Evolutionary conservation across 2,329 filamentous ascomycete genomes (phyloP).

Genomic region (Ascochyta pisi): DNA sequence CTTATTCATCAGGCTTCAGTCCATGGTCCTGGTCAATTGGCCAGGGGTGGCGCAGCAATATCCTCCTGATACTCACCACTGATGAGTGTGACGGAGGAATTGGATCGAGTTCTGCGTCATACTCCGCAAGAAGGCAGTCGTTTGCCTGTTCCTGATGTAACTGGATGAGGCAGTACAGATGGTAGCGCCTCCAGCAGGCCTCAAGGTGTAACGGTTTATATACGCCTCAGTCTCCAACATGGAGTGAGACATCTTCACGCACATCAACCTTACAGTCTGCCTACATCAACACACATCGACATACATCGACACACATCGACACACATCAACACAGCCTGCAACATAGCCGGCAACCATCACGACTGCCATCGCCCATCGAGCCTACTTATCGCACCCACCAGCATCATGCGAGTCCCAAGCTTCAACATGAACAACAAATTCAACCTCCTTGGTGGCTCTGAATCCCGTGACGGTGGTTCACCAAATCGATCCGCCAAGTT

Average conservation of each 20-base stretch:
- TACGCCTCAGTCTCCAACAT: slow-evolving; percentile 5
- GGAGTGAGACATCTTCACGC: slow-evolving; percentile 2
- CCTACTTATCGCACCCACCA: slow-evolving; percentile 2
- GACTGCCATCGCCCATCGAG: slow-evolving; percentile 28
- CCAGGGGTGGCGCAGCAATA: slow-evolving; percentile 35
- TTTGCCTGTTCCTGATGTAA: slow-evolving; percentile 34
- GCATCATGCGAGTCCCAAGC: slow-evolving; percentile 13
- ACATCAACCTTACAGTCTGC: slow-evolving; percentile 16
- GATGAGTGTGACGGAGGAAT: slow-evolving; percentile 26
- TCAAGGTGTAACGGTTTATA: slow-evolving; percentile 32
- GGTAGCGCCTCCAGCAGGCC: slow-evolving; percentile 37
- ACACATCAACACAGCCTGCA: too few species aligned
- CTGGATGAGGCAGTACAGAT: slow-evolving; percentile 26
- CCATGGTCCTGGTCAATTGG: slow-evolving; percentile 27
- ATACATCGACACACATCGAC: neutral
- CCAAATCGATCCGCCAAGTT: slow-evolving; percentile 32
- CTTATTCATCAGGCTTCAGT: slow-evolving; percentile 32
- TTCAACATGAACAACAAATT: slow-evolving; percentile 27
- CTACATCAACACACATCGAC: slow-evolving; percentile 10
- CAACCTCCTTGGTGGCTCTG: slow-evolving; percentile 19
- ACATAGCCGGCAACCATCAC: slow-evolving; percentile 10
- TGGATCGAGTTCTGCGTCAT: slow-evolving; percentile 34
- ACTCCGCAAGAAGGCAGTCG: slow-evolving; percentile 39
- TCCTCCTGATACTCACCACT: slow-evolving; percentile 23
- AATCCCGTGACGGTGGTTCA: slow-evolving; percentile 43